Evolutionary conservation across 2,329 filamentous ascomycete species (phyloP).

Genomic region (Xylaria sp.): DNA sequence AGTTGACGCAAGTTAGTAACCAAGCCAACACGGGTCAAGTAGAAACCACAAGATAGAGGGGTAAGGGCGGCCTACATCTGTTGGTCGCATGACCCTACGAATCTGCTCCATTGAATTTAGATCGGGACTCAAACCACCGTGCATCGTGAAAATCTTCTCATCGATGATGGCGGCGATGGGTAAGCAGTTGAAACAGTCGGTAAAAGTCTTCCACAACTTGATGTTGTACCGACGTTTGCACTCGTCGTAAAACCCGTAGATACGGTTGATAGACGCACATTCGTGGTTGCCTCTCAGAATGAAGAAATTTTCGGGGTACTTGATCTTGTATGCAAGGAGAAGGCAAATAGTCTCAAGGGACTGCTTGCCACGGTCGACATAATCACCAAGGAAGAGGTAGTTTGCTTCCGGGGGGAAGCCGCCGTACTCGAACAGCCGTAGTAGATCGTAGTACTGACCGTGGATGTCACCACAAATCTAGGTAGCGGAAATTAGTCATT

Average conservation of each 20-base stretch:
- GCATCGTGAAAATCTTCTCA: slow-evolving; percentile 99
- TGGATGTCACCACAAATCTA: slow-evolving; percentile 99
- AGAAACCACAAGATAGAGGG: slow-evolving; percentile 11
- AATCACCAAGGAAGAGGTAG: slow-evolving; percentile 97
- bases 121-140: slow-evolving; percentile 94
- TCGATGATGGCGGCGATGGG: slow-evolving; percentile 97
- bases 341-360: slow-evolving; percentile 93
- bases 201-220: slow-evolving; percentile 97
- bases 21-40: slow-evolving; percentile 38
- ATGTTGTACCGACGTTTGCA: slow-evolving; percentile 96
- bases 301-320: slow-evolving; percentile 98
- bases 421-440: slow-evolving; percentile 97
- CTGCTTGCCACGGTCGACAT: slow-evolving; percentile 96
- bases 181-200: slow-evolving; percentile 94
- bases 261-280: slow-evolving; percentile 92
- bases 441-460: slow-evolving; percentile 97
- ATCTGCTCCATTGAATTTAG: slow-evolving; percentile 99
- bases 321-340: slow-evolving; percentile 94
- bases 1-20: slow-evolving; percentile 38
- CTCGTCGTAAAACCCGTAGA: slow-evolving; percentile 98
- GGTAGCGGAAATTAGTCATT: slow-evolving; percentile 10
- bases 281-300: slow-evolving; percentile 93
- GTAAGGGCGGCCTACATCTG: slow-evolving; percentile 76
- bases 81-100: slow-evolving; percentile 96
- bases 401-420: slow-evolving; percentile 98